A percentile compares a stretch with the other conserved stretches of the same genome.
These are phyloP conservation scores for Aspergillus puulaauensis DNA, from an alignment of 2,329 filamentous ascomycete species.

Conservation along the genomic window DNA sequence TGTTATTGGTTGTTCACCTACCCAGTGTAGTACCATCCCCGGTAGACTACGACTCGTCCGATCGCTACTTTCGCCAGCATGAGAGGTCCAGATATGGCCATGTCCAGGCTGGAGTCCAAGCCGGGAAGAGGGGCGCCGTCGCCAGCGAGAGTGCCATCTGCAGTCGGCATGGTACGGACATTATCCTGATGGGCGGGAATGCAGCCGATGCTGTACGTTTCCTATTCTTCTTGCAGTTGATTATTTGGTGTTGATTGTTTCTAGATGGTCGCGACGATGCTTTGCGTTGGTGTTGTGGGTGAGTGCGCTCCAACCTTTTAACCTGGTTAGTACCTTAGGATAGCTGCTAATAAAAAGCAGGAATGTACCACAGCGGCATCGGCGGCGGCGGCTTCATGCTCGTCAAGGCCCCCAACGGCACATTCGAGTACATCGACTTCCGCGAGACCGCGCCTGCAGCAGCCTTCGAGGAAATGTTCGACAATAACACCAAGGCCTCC, in stretches of 20 bases:
- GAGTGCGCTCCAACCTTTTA: conserved; percentile 16
- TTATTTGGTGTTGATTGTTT: background rate
- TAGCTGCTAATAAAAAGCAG: conserved; percentile 24
- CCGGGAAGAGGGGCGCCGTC: conserved; percentile 58
- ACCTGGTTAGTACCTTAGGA: background rate
- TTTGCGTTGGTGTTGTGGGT: conserved; percentile 73
- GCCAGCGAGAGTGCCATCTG: conserved; percentile 70
- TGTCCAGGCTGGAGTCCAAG: conserved; percentile 25
- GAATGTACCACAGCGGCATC: conserved; percentile 77
- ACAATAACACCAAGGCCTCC: conserved; percentile 65
- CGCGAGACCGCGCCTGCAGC: conserved; percentile 82
- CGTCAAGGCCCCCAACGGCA: conserved; percentile 69
- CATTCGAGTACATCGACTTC: conserved; percentile 86
- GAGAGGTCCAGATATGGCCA: background rate
- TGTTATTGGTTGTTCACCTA: conserved; percentile 23
- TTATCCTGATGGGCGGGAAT: conserved; percentile 65
- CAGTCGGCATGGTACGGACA: conserved; percentile 65
- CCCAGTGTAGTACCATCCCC: conserved; percentile 23
- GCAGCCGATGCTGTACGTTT: conserved; percentile 67
- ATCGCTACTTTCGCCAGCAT: background rate
- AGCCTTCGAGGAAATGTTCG: conserved; percentile 81
- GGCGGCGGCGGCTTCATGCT: conserved; percentile 91
- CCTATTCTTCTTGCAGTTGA: background rate
- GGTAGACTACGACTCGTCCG: conserved; percentile 14
- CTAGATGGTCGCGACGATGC: conserved; percentile 66